These are phyloP conservation scores for Aaosphaeria arxii DNA, from an alignment of 2,329 filamentous ascomycete genomes.

Conservation along the genomic window DNA sequence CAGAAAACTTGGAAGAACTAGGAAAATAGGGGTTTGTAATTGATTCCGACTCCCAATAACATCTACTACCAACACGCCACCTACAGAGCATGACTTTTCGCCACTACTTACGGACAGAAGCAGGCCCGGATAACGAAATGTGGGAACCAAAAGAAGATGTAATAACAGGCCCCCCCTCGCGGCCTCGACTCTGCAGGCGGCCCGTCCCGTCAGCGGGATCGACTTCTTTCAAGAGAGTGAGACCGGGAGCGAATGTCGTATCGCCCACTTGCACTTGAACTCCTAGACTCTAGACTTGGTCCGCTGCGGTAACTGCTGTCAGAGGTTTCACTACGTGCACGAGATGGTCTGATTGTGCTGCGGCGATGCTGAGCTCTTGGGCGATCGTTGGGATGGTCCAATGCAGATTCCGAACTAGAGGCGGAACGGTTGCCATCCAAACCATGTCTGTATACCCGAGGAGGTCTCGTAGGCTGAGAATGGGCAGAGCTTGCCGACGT, in stretches of 20 bases:
- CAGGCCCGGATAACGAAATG: constrained; percentile 30
- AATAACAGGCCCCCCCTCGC: constrained; percentile 25
- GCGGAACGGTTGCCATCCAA: constrained; percentile 21
- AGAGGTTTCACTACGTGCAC: constrained; percentile 13
- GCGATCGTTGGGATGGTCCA: constrained; percentile 22
- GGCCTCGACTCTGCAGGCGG: constrained; percentile 19
- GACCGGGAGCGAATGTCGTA: too few relatives aligned
- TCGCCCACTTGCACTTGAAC: neutral
- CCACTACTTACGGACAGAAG: constrained; percentile 25
- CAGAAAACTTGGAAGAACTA: neutral
- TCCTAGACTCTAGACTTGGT: constrained; percentile 6
- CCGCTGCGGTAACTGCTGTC: constrained; percentile 12
- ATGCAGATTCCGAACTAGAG: constrained; percentile 7
- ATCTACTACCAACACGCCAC: neutral
- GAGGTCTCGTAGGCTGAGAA: constrained; percentile 10
- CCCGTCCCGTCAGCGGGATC: constrained; percentile 22
- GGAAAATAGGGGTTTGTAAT: neutral
- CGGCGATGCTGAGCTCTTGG: constrained; percentile 13
- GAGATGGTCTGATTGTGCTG: constrained; percentile 8
- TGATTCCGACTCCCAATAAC: neutral
- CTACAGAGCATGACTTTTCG: neutral
- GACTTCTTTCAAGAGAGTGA: constrained; percentile 5
- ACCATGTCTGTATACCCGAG: constrained; percentile 16
- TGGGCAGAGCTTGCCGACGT: neutral
- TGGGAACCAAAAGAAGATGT: constrained; percentile 31